A percentile compares a stretch with the other conserved stretches of the same genome.
These are phyloP conservation scores for Blastocystis sp. DNA, from an alignment of 352 stramenopile species.

Conservation along the genomic window DNA sequence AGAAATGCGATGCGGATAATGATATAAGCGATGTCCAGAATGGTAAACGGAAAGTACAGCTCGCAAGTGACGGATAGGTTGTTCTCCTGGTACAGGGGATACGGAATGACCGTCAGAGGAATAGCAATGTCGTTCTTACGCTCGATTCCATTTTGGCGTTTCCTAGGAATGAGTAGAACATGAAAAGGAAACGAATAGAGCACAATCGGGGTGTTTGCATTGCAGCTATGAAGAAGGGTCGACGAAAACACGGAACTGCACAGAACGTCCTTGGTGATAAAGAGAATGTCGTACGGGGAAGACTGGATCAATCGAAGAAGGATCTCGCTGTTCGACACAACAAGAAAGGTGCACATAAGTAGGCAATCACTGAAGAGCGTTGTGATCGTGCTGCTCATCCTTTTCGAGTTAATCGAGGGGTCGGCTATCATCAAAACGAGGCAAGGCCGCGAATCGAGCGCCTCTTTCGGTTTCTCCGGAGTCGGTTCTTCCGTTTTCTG, in stretches of 20 bases:
- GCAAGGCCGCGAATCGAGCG: slow-evolving; percentile 26
- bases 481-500: not conserved
- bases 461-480: not conserved
- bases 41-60: slow-evolving; percentile 46
- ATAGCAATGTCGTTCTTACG: not conserved
- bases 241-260: not conserved
- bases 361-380: slow-evolving; percentile 45
- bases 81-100: not conserved
- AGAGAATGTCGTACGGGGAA: slow-evolving; percentile 37
- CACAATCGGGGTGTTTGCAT: slow-evolving; percentile 21
- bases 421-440: slow-evolving; percentile 42
- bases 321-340: slow-evolving; percentile 25
- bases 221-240: not conserved
- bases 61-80: not conserved
- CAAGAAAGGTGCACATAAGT: slow-evolving; percentile 41
- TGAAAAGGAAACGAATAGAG: slow-evolving; percentile 15
- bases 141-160: not conserved
- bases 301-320: not conserved
- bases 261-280: slow-evolving; percentile 3
- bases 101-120: not conserved
- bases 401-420: slow-evolving; percentile 12
- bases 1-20: slow-evolving; percentile 33
- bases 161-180: not conserved
- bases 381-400: slow-evolving; percentile 26
- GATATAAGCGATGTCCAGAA: slow-evolving; percentile 43